A percentile compares a stretch with the other conserved stretches of the same genome.
These are phyloP conservation scores for Liriodendron chinense DNA, from an alignment of 164 flowering plant genomes.

Conservation along the genomic window DNA sequence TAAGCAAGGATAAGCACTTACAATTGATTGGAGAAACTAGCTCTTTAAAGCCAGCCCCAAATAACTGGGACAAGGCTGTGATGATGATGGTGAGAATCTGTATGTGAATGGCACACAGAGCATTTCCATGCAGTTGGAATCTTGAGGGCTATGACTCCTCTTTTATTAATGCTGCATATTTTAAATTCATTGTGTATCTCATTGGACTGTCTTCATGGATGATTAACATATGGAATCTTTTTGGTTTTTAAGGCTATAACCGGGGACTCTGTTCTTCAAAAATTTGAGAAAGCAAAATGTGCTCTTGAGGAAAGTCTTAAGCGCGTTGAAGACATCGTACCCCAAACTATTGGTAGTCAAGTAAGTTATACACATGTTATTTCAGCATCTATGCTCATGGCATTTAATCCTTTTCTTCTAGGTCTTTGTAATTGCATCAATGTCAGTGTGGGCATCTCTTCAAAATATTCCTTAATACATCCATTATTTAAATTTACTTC, in stretches of 20 bases:
- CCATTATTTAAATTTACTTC: not conserved
- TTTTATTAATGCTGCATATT: not conserved
- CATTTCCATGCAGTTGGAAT: not conserved
- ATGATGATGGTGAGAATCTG: not conserved
- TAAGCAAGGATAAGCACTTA: not conserved
- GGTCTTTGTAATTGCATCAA: not conserved
- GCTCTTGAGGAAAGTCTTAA: slow-evolving; percentile 74
- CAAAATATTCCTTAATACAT: not conserved
- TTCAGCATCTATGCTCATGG: not conserved
- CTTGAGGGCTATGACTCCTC: not conserved
- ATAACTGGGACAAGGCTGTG: not conserved
- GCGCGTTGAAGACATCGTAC: slow-evolving; percentile 90
- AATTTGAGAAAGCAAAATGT: slow-evolving; percentile 81
- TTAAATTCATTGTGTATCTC: not conserved
- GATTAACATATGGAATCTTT: not conserved
- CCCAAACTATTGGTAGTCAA: slow-evolving; percentile 80
- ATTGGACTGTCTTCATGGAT: not conserved
- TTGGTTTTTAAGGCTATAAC: slow-evolving; percentile 75
- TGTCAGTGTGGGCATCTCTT: not conserved
- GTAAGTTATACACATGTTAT: slow-evolving; percentile 30
- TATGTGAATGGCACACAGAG: not conserved
- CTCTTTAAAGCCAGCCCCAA: not conserved
- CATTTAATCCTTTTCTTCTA: not conserved
- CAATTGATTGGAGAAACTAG: no score
- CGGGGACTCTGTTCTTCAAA: slow-evolving; percentile 77